phyloP scores from a whole-genome alignment of 2,329 filamentous ascomycete species.

The Phialophora verrucosa region DNA sequence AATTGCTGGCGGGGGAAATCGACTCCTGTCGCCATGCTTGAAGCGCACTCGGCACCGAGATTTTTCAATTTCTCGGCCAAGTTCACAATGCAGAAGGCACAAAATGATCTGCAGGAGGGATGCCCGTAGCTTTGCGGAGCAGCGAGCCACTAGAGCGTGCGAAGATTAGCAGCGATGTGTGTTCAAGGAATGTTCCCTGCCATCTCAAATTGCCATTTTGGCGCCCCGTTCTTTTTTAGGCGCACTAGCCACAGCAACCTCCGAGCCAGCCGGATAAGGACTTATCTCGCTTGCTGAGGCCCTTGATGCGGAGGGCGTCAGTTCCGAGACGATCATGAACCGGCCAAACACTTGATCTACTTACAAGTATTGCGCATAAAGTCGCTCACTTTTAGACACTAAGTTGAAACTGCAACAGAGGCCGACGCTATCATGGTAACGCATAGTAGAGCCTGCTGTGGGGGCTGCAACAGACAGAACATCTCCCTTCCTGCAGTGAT shows the following conservation, averaged over 20 bases:
- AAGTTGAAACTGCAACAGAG: neutral
- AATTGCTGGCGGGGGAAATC: neutral
- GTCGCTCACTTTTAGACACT: neutral
- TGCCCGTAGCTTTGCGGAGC: neutral
- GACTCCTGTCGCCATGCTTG: neutral
- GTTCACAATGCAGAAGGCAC: neutral
- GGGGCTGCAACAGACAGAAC: neutral
- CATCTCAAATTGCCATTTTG: constrained; percentile 28
- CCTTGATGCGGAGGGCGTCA: constrained; percentile 14
- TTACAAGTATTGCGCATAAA: neutral
- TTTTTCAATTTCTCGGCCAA: neutral
- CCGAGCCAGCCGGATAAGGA: constrained; percentile 27
- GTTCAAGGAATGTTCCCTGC: constrained; percentile 27
- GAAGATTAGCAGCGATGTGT: neutral
- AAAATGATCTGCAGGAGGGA: constrained; percentile 1
- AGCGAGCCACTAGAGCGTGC: neutral
- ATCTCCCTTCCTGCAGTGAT: neutral
- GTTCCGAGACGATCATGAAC: neutral
- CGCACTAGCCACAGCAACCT: constrained; percentile 18
- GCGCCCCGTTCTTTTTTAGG: constrained; percentile 12
- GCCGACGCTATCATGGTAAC: neutral
- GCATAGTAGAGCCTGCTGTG: neutral
- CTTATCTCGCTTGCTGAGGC: constrained; percentile 28
- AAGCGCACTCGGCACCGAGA: neutral
- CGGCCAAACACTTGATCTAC: neutral